Evolutionary conservation across 2,329 filamentous ascomycete genomes (phyloP), one percentile per base, ranked within the genome.

Genomic region (Fusarium papillatum): DNA sequence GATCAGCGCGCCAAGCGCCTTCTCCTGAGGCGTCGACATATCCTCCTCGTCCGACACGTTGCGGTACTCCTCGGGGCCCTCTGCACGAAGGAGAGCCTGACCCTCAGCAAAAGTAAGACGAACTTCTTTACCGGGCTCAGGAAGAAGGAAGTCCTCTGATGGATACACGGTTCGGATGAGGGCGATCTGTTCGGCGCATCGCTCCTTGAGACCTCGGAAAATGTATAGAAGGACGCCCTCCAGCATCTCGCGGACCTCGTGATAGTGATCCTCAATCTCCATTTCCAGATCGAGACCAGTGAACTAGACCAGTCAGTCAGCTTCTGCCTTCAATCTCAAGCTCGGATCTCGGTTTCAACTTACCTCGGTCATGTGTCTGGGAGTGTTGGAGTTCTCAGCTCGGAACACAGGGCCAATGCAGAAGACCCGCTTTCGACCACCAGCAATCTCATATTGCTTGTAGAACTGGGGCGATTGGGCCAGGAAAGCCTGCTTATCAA

Each of bases 221-320:
- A 97, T 96, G 86, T 92, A 88, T 39, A 96, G 87, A 79, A 97
- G 91, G 64, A 96, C 91, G 59, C 90, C 90, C 83, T 96, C 94
- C 16, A 97, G 88, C 79, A 94, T 89, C 74, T 91, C 84, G 76
- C 93, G 88, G 63, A 96, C 94, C 83, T 97, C 95, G 76, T 91
- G 88, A 85, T 97, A 97, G 83, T 79, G 38, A 71, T 96, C 90
- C 80, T 95, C 89, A 82, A 97, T 96, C 80, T 95, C 94, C 94
- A 96, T 97, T 83, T 97, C 95, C 82, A 97, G 82, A 94, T 97
- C 95, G 63, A 97, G 93, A 80, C 95, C 95, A 7, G 93, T 96
- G 84, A 97, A 97, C 88, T 91, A 74, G 24, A 24, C 36, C 55
- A 19, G 64, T 77, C 39, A 76, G 70, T 64, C 9, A 68, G 55